Evolutionary conservation across 495 filamentous ascomycete species (phyloP).

Genomic region (Lasiosphaeria hispida): DNA sequence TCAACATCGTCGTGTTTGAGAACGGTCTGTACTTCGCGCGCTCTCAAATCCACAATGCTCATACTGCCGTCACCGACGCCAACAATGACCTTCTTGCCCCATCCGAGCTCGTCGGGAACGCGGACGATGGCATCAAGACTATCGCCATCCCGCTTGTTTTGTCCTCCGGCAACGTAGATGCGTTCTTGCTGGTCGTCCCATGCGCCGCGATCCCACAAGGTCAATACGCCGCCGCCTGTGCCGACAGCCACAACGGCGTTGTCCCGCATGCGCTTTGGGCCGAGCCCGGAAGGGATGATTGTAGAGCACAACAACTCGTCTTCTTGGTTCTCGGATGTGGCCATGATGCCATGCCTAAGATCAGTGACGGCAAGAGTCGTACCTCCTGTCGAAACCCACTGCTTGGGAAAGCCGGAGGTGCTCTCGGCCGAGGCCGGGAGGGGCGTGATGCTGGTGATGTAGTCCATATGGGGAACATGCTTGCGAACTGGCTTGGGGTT

Average conservation of each 20-base stretch:
- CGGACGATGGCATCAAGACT: conserved; percentile 68
- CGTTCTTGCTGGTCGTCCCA: conserved; percentile 96
- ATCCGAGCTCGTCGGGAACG: conserved; percentile 62
- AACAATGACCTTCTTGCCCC: conserved; percentile 67
- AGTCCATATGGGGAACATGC: conserved; percentile 85
- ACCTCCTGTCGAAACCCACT: conserved; percentile 89
- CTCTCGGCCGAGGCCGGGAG: conserved; percentile 73
- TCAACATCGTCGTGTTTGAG: conserved; percentile 81
- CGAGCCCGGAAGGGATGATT: conserved; percentile 65
- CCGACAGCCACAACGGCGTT: conserved; percentile 79
- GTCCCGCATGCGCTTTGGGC: conserved; percentile 56
- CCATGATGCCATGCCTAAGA: conserved; percentile 74
- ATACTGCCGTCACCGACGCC: conserved; percentile 72
- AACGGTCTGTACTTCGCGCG: conserved; percentile 39
- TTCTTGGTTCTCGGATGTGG: conserved; percentile 87
- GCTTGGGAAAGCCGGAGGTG: conserved; percentile 82
- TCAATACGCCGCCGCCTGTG: conserved; percentile 73
- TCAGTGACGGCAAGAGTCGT: conserved; percentile 88
- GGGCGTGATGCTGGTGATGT: conserved; percentile 83
- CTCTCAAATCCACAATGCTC: conserved; percentile 44
- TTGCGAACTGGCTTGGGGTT: conserved; percentile 68
- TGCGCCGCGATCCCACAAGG: conserved; percentile 86
- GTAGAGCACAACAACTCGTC: conserved; percentile 82
- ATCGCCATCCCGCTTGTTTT: conserved; percentile 58
- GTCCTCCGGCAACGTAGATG: conserved; percentile 65